Base-by-base conservation (phyloP, 805 yeast species). In the Zygotorulaspora sp. region DNA sequence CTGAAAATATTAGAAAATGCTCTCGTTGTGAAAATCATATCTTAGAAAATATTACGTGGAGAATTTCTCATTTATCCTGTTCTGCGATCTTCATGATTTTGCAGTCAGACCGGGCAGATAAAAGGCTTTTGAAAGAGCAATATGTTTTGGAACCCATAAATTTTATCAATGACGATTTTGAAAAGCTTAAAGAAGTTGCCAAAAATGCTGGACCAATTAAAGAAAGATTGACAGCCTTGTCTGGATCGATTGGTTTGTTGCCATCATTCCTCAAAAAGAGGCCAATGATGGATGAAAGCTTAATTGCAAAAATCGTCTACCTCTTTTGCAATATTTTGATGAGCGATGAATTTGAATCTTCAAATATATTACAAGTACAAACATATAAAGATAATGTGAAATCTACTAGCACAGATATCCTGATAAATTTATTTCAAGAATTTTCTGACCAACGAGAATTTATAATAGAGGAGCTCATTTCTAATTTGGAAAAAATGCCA, bases 241-340 rank as follows among this genome's bases (percentile, higher is more conserved):
- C 36, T 8, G 49, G 50, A n/a, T 40, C 55, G 3, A 36, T 50
- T 4, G 25, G 30, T 6, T 38, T 49, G 13, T 38, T 60, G 5
- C 58, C 61, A 6, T 27, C 33, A 8, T 58, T 53, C 30, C 44
- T 60, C n/a, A 24, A 37, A 6, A 41, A 45, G 25, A 41, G 35
- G 14, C 51, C 57, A 6, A 48, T 49, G 28, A 35, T 69, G 27
- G 75, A 77, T 37, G 89, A 82, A 26, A 66, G 62, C 2, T 50
- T 72, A 0, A 52, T 81, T 7, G 78, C 87, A 0, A 74, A 72
- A 44, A 49, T 84, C 19, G 85, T 81, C 43, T 82, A 76, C 48
- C 54, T 77, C 16, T 58, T 57, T 14, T 43, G 53, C 4, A 58
- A 53, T 16, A 26, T 60, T 11, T 32, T 61, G 4, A 47, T 54